These are phyloP conservation scores for Carex scoparia DNA, from an alignment of 176 grass and related monocot species.

Conservation along the genomic window DNA sequence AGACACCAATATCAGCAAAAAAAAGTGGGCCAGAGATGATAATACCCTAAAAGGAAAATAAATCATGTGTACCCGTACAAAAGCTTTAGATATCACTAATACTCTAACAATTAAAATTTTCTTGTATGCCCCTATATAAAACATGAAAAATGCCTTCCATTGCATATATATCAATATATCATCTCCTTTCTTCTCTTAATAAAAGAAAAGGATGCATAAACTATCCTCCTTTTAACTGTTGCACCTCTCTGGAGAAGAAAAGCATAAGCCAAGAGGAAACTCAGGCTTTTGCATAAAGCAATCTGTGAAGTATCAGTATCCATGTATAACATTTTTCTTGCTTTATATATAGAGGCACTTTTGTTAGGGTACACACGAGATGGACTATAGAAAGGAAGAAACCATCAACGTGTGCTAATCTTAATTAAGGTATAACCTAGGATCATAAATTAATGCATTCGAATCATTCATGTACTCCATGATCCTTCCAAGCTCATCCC, in stretches of 20 bases:
- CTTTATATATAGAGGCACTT: not conserved
- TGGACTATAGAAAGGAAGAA: not conserved
- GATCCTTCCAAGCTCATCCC: conserved; percentile 65
- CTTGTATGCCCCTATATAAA: not conserved
- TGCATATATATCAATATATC: not conserved
- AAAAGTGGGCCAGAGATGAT: conserved; percentile 6
- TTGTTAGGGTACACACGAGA: not conserved
- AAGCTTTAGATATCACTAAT: conserved; percentile 3
- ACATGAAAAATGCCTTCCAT: not conserved
- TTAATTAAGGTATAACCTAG: conserved; percentile 22
- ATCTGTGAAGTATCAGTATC: not conserved
- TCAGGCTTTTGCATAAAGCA: not conserved
- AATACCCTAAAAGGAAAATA: not conserved
- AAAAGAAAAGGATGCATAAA: not conserved
- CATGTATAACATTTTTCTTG: not conserved
- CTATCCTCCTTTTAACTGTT: too few relatives aligned
- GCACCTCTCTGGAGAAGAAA: not conserved
- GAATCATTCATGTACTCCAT: conserved; percentile 40
- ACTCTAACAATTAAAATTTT: not conserved
- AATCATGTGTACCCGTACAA: conserved; percentile 16
- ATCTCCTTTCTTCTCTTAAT: not conserved
- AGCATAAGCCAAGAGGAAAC: not conserved
- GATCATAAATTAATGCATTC: conserved; percentile 30
- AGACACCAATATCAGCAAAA: not conserved
- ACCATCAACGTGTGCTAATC: not conserved